phyloP scores from a whole-genome alignment of 148 eudicot species.

The Cornus florida region DNA sequence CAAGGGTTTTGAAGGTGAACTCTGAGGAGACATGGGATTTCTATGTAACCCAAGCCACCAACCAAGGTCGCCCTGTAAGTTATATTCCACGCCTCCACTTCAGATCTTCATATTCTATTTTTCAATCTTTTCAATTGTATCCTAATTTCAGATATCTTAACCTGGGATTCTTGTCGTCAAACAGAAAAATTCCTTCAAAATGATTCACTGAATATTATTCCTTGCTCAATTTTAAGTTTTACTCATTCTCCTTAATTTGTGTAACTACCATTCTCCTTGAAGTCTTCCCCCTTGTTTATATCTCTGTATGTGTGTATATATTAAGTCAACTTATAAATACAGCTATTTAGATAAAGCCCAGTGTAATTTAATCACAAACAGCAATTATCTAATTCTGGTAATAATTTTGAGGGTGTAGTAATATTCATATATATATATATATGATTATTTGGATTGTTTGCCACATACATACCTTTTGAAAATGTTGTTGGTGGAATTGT shows the following conservation, averaged over 20 bases:
- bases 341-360: background rate
- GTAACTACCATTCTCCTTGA: no score
- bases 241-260: background rate
- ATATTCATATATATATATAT: no score
- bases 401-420: background rate
- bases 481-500: background rate
- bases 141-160: background rate
- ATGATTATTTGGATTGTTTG: no score
- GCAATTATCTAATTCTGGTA: background rate
- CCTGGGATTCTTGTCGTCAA: background rate
- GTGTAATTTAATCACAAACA: background rate
- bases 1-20: constrained; percentile 46
- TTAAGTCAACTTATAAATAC: background rate
- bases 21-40: constrained; percentile 58
- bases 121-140: background rate
- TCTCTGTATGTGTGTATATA: background rate
- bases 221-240: no score
- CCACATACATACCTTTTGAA: no score
- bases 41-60: constrained; percentile 41
- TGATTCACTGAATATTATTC: no score
- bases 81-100: background rate
- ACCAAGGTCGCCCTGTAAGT: constrained; percentile 58
- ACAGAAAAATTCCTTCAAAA: background rate
- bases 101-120: background rate
- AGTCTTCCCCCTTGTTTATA: background rate